Conservation (phyloP, 441 rosid genomes). For the Daphne laureola region DNA sequence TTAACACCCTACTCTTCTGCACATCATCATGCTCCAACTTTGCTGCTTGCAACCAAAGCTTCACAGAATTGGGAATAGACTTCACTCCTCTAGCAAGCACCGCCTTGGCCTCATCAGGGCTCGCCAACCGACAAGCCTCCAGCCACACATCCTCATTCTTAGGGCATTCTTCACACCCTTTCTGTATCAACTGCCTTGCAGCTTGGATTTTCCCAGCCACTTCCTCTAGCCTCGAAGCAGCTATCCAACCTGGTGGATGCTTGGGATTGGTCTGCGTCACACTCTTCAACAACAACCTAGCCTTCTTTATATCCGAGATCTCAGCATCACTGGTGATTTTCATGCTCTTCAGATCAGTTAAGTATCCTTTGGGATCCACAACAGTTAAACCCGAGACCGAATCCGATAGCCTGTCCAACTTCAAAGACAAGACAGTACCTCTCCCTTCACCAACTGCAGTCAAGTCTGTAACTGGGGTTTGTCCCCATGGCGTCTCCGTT, state of each 20-base stretch:
- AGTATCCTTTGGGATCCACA: constrained; percentile 89
- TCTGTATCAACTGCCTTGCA: constrained; percentile 75
- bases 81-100: constrained; percentile 83
- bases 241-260: constrained; percentile 95
- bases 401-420: constrained; percentile 84
- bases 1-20: constrained; percentile 80
- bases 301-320: constrained; percentile 87
- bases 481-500: constrained; percentile 79
- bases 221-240: constrained; percentile 93
- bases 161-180: constrained; percentile 91
- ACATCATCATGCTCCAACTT: constrained; percentile 76
- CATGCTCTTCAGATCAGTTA: constrained; percentile 94
- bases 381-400: constrained; percentile 83
- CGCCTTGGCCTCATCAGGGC: constrained; percentile 86
- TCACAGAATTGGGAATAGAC: constrained; percentile 83
- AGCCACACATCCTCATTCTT: constrained; percentile 90
- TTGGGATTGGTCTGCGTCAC: constrained; percentile 79
- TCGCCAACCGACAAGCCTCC: constrained; percentile 84
- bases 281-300: constrained; percentile 83
- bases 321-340: constrained; percentile 95
- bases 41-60: constrained; percentile 91
- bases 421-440: constrained; percentile 83
- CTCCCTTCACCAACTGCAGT: constrained; percentile 95
- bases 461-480: constrained; percentile 81
- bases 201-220: constrained; percentile 88